These are phyloP conservation scores for Volvariella surrecta DNA, from an alignment of 1,284 basidiomycete genomes.

Conservation along the genomic window DNA sequence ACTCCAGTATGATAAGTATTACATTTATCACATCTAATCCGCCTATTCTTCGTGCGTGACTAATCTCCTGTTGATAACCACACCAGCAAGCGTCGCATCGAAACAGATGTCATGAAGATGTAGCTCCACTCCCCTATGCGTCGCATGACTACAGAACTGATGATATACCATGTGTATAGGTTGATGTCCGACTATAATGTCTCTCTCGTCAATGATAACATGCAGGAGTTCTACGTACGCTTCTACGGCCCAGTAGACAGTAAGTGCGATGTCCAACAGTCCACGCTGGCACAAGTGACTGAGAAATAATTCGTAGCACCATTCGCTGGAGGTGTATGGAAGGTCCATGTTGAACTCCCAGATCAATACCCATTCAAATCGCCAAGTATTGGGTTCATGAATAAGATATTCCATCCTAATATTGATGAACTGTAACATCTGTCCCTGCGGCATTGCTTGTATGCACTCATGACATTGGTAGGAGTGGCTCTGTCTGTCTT, in stretches of 20 bases:
- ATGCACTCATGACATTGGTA: constrained; percentile 23
- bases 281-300: constrained; percentile 4
- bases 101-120: constrained; percentile 99
- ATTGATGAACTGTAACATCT: constrained; percentile 84
- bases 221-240: constrained; percentile 97
- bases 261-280: constrained; percentile 35
- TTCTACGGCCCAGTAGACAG: constrained; percentile 95
- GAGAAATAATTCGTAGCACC: constrained; percentile 54
- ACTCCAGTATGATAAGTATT: constrained; percentile 19
- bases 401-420: constrained; percentile 99
- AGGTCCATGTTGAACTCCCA: constrained; percentile 98
- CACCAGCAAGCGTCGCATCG: constrained; percentile 83
- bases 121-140: constrained; percentile 23
- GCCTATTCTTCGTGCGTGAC: constrained; percentile 4
- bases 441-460: constrained; percentile 1
- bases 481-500: constrained; percentile 91
- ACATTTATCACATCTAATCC: neutral
- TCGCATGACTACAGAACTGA: constrained; percentile 5
- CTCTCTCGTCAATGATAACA: constrained; percentile 94
- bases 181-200: constrained; percentile 98
- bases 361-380: constrained; percentile 99
- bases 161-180: constrained; percentile 31
- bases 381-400: constrained; percentile 99
- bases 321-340: constrained; percentile 95
- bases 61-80: constrained; percentile 18